Conservation (phyloP, 768 basidiomycete species). For the Suillus cothurnatus region DNA sequence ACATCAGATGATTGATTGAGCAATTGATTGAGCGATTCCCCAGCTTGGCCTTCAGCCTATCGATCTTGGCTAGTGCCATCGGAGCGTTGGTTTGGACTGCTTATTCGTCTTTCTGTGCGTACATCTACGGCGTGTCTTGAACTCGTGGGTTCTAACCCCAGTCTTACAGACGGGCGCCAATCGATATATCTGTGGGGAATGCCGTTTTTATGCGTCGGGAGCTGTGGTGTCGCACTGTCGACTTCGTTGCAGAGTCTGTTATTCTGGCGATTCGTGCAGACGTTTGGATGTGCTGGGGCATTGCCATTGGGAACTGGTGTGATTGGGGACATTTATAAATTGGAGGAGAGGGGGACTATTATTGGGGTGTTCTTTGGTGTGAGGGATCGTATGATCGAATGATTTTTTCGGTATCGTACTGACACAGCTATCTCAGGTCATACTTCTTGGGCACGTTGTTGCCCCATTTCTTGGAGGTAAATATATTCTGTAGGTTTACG, state of each 20-base stretch:
- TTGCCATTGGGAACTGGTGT: constrained; percentile 57
- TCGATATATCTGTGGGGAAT: constrained; percentile 59
- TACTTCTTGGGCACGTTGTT: constrained; percentile 60
- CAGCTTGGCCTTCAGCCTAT: constrained; percentile 54
- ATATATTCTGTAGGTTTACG: background rate
- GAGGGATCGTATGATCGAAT: constrained; percentile 19
- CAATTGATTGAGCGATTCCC: background rate
- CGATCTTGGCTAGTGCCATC: constrained; percentile 45
- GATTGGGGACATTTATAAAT: constrained; percentile 65
- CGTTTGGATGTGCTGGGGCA: constrained; percentile 62
- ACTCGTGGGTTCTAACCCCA: background rate
- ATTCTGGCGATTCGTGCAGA: constrained; percentile 65
- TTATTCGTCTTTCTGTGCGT: constrained; percentile 52
- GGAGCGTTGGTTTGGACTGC: constrained; percentile 55
- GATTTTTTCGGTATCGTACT: background rate
- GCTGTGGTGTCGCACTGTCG: constrained; percentile 59
- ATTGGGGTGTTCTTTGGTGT: constrained; percentile 63
- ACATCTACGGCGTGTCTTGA: constrained; percentile 1
- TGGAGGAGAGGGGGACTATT: constrained; percentile 61
- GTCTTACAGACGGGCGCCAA: constrained; percentile 59
- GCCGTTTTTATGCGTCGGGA: constrained; percentile 59
- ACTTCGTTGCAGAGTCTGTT: constrained; percentile 50
- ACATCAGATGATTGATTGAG: background rate
- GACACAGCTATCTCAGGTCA: constrained; percentile 33
- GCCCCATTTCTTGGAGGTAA: constrained; percentile 61